phyloP scores from a whole-genome alignment of 345 rosid species.

The Combretum micranthum region DNA sequence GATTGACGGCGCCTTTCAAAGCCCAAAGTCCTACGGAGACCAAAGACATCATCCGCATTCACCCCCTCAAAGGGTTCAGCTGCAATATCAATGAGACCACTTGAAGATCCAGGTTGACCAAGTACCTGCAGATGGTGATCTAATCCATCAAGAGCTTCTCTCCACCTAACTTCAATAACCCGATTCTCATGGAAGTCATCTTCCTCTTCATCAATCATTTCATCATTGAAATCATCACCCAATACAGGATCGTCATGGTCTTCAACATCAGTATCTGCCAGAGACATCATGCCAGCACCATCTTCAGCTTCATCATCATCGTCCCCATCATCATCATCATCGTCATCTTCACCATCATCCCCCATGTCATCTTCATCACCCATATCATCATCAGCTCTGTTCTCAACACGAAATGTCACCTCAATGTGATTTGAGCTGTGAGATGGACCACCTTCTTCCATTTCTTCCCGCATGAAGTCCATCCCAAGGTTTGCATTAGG shows the following conservation, averaged over 20 bases:
- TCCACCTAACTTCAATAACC: conserved; percentile 91
- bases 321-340: conserved; percentile 83
- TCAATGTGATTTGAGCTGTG: conserved; percentile 61
- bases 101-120: conserved; percentile 71
- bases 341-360: conserved; percentile 90
- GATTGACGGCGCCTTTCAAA: conserved; percentile 78
- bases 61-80: conserved; percentile 97
- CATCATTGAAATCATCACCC: conserved; percentile 90
- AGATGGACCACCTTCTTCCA: conserved; percentile 59
- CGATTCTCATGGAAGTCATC: conserved; percentile 90
- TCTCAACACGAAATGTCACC: conserved; percentile 75
- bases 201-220: conserved; percentile 93
- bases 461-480: conserved; percentile 82
- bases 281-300: conserved; percentile 92
- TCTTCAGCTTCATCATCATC: conserved; percentile 96
- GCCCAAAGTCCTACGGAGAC: conserved; percentile 84
- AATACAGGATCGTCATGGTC: conserved; percentile 89
- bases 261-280: conserved; percentile 90
- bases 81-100: conserved; percentile 72
- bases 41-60: conserved; percentile 88
- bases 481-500: conserved; percentile 54
- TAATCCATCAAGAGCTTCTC: conserved; percentile 91
- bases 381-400: conserved; percentile 75
- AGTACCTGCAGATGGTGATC: conserved; percentile 92
- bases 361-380: conserved; percentile 96